Base-by-base conservation (phyloP, 108 stramenopile genomes). In the Nitzschia putrida region DNA sequence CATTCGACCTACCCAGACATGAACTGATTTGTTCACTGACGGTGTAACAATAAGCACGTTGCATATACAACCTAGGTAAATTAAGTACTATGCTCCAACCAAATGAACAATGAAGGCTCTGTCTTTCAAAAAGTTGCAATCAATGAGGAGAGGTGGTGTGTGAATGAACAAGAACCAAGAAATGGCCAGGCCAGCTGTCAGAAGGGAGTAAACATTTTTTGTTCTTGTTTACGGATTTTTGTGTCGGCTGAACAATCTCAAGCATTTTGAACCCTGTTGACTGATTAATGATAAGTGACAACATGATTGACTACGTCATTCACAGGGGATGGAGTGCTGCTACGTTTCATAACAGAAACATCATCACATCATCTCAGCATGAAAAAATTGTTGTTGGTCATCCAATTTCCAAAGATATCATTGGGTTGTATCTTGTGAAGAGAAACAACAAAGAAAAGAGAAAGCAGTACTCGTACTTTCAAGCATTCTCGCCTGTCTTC, bases 141-240 rank as follows among this genome's bases (percentile, higher is more conserved):
- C 18, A 12, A 63, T 22, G 20, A 70, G 22, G 56, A 66, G 40
- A 8, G 42, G 53, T 12, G 76, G 76, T 20, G 76, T 13, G 47
- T 77, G 76, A 14, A 70, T 38, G 43, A 70, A 65, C 14, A 77
- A 69, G 53, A 77, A 71, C 76, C 76, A 77, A n/a, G n/a, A n/a
- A 13, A 77, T 43, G 25, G 66, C 67, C 13, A 77, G 40, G 11
- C 50, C 51, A 12, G 76, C 41, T 22, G 64, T 25, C 0, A 50
- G 43, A 26, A 57, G 1, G 57, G 56, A 77, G 26, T 65, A 65
- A 5, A 65, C 38, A 24, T 55, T 55, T n/a, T 1, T 1, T 13
- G 24, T 55, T 55, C 24, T 55, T 16, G 18, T 50, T 50, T 16
- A 50, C 49, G 5, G 29, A 34, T 34, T 34, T 49, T 49, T 18